These are phyloP conservation scores for Mucor indicus DNA, from an alignment of 371 early-diverging fungal genomes.

Conservation along the genomic window DNA sequence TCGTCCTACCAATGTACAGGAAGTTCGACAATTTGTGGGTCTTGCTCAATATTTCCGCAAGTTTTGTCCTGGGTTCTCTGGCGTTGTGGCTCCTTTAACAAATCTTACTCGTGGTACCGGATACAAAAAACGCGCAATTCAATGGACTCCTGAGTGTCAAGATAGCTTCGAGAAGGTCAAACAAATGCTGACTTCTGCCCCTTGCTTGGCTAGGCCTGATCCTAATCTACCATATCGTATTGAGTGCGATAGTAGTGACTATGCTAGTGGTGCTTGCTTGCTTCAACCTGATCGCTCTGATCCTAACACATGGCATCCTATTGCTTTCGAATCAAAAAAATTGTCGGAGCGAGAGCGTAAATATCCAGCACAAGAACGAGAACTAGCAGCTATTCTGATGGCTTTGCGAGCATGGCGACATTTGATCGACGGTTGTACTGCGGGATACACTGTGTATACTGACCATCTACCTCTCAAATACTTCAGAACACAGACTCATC, in stretches of 20 bases:
- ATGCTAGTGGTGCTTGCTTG: not conserved
- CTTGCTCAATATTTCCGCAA: slow-evolving; percentile 28
- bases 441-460: slow-evolving; percentile 14
- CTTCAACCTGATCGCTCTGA: not conserved
- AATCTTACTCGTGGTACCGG: slow-evolving; percentile 26
- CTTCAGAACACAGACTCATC: slow-evolving; percentile 19
- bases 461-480: slow-evolving; percentile 26
- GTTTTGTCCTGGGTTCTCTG: slow-evolving; percentile 26
- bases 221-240: not conserved
- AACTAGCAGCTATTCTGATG: slow-evolving; percentile 30
- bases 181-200: not conserved
- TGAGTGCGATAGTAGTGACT: not conserved
- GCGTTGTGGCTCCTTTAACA: slow-evolving; percentile 37
- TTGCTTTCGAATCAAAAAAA: slow-evolving; percentile 25
- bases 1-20: slow-evolving; percentile 26
- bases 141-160: slow-evolving; percentile 19
- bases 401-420: slow-evolving; percentile 31
- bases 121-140: slow-evolving; percentile 13
- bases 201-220: not conserved
- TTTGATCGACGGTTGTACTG: slow-evolving; percentile 18
- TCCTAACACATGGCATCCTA: not conserved
- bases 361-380: slow-evolving; percentile 34
- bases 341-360: slow-evolving; percentile 19
- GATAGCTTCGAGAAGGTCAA: slow-evolving; percentile 1
- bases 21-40: slow-evolving; percentile 36